Conservation (phyloP, 2,329 filamentous ascomycete species). For the Zymoseptoria pseudotritici region DNA sequence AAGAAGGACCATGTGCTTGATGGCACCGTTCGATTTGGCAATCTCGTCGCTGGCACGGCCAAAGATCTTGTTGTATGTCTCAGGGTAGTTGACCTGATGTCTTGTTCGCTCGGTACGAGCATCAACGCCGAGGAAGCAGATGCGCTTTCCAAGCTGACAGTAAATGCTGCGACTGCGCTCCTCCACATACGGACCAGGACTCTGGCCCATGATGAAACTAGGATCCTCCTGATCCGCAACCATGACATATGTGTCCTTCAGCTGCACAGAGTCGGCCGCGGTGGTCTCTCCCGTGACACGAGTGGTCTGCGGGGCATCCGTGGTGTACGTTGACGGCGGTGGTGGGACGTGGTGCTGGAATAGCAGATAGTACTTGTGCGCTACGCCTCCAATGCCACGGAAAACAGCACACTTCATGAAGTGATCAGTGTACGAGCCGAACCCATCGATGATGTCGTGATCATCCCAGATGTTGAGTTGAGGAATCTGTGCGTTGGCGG, state of each 20-base stretch:
- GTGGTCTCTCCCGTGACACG: slow-evolving; percentile 36
- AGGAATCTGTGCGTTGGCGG: slow-evolving; percentile 54
- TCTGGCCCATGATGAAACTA: slow-evolving; percentile 71
- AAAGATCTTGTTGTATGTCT: slow-evolving; percentile 57
- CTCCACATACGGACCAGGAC: slow-evolving; percentile 61
- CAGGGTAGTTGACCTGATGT: slow-evolving; percentile 80
- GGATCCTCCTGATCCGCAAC: slow-evolving; percentile 52
- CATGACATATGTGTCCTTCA: slow-evolving; percentile 66
- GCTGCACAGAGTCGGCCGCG: slow-evolving; percentile 61
- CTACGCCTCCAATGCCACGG: slow-evolving; percentile 55
- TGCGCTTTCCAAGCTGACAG: slow-evolving; percentile 57
- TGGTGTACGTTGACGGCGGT: slow-evolving; percentile 77
- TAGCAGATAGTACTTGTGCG: slow-evolving; percentile 52
- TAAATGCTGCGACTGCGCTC: slow-evolving; percentile 55
- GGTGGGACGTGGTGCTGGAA: slow-evolving; percentile 75
- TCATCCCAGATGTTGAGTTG: slow-evolving; percentile 62
- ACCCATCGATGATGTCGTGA: slow-evolving; percentile 59
- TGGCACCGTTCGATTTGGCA: slow-evolving; percentile 42
- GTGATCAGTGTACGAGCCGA: slow-evolving; percentile 58
- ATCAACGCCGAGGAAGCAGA: slow-evolving; percentile 55
- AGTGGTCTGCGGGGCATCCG: slow-evolving; percentile 55
- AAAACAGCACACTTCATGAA: slow-evolving; percentile 61
- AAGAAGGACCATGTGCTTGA: slow-evolving; percentile 57
- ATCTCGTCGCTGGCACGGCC: slow-evolving; percentile 48
- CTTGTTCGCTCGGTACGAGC: slow-evolving; percentile 69